Evolutionary conservation across 1,284 basidiomycete genomes (phyloP).

Genomic region (Melanopsichium pennsylvanicum): DNA sequence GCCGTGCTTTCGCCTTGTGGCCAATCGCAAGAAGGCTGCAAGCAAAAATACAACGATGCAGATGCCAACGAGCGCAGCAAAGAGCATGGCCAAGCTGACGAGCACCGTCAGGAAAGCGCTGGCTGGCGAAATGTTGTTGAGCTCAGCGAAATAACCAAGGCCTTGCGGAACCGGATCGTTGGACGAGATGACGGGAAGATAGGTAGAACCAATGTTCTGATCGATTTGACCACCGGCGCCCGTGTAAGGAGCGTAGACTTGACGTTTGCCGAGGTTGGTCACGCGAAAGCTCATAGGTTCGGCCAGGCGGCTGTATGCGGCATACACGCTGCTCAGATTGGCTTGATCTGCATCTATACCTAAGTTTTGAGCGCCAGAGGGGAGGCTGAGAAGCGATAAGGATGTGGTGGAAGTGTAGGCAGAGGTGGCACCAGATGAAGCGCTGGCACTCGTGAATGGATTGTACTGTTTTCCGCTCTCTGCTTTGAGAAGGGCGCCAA

Average conservation of each 20-base stretch:
- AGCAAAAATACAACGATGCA: conserved; percentile 32
- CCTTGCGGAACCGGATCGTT: conserved; percentile 40
- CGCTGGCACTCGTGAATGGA: conserved; percentile 39
- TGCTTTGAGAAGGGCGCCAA: conserved; percentile 44
- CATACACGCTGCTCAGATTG: conserved; percentile 6
- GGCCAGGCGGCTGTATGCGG: conserved; percentile 16
- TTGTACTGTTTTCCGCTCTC: conserved; percentile 48
- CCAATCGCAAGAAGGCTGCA: conserved; percentile 30
- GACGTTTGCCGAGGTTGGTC: conserved; percentile 39
- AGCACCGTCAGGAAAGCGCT: conserved; percentile 61
- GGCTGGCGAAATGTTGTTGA: conserved; percentile 54
- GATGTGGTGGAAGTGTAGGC: conserved; percentile 13
- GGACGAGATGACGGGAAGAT: conserved; percentile 44
- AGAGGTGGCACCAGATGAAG: conserved; percentile 7
- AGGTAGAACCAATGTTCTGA: conserved; percentile 15
- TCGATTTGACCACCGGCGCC: conserved; percentile 56
- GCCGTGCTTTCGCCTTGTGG: conserved; percentile 11
- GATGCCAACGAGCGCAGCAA: conserved; percentile 39
- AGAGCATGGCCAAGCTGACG: conserved; percentile 54
- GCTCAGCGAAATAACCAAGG: conserved; percentile 51
- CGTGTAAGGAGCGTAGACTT: conserved; percentile 61
- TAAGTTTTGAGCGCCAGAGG: neutral
- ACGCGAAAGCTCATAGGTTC: conserved; percentile 29
- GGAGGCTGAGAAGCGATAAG: conserved; percentile 18
- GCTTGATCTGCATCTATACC: neutral